These are phyloP conservation scores for Chaetomium tenue DNA, from an alignment of 495 filamentous ascomycete genomes.

Conservation along the genomic window DNA sequence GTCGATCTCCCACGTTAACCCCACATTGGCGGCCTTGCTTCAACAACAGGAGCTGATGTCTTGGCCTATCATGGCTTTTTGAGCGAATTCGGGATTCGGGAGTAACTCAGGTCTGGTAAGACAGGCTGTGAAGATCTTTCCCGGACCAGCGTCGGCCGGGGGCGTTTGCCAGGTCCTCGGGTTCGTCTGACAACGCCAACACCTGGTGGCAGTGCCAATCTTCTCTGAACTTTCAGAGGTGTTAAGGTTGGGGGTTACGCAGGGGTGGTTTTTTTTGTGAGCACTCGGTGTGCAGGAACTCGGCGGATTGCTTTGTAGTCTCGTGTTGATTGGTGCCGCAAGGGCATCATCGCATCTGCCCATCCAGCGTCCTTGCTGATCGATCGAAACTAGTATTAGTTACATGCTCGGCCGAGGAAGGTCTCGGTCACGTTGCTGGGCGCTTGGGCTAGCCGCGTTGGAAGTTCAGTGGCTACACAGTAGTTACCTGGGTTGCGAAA, in stretches of 20 bases:
- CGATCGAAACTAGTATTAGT: neutral
- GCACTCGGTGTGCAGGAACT: neutral
- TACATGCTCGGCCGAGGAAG: neutral
- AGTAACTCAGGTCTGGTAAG: neutral
- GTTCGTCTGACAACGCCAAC: slow-evolving; percentile 16
- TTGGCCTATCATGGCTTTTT: neutral
- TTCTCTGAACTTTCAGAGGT: neutral
- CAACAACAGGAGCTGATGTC: neutral
- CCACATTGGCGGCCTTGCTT: slow-evolving; percentile 5
- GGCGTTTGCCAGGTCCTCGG: slow-evolving; percentile 21
- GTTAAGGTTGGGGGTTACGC: slow-evolving; percentile 19
- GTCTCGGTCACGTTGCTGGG: slow-evolving; percentile 10
- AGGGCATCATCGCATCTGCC: neutral
- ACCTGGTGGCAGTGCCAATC: neutral
- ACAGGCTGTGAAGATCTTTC: neutral
- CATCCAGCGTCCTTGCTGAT: neutral
- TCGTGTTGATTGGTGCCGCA: slow-evolving; percentile 1
- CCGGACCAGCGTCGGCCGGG: neutral
- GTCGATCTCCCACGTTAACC: slow-evolving; percentile 15
- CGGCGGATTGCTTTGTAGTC: neutral
- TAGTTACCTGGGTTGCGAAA: too few species aligned
- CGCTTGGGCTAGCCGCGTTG: neutral
- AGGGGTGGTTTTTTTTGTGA: neutral
- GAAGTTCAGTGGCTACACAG: neutral
- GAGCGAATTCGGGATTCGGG: too few species aligned